phyloP scores from a whole-genome alignment of 2,329 filamentous ascomycete species.

The Tricladium varicosporioides region DNA sequence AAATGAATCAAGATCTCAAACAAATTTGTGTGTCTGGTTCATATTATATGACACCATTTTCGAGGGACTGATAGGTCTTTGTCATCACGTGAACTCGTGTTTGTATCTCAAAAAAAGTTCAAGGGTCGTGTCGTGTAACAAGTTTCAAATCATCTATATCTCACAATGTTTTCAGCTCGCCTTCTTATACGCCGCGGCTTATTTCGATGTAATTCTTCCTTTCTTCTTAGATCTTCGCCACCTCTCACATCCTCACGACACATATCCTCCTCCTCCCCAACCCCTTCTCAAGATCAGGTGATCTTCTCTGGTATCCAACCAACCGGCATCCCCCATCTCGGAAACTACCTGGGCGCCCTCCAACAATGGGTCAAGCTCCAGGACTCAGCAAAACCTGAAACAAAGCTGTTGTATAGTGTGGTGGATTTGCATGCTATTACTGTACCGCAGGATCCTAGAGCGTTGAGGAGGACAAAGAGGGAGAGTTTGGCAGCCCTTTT shows the following conservation, averaged over 20 bases:
- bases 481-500: constrained; percentile 78
- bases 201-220: neutral
- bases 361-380: constrained; percentile 84
- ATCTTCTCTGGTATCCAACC: constrained; percentile 98
- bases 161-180: neutral
- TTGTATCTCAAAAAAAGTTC: constrained; percentile 15
- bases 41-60: too few relatives aligned
- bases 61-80: too few relatives aligned
- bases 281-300: constrained; percentile 37
- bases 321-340: constrained; percentile 88
- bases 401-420: constrained; percentile 76
- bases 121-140: neutral
- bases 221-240: neutral
- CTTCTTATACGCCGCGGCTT: neutral
- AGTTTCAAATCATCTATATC: neutral
- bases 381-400: constrained; percentile 52
- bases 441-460: constrained; percentile 60
- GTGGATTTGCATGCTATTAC: constrained; percentile 96
- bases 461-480: constrained; percentile 63
- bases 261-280: neutral
- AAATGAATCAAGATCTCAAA: neutral
- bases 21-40: neutral
- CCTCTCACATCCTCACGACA: neutral
- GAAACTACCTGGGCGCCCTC: constrained; percentile 91
- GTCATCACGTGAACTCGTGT: constrained; percentile 25